Evolutionary conservation across 1,139 yeast genomes (phyloP), one percentile per base, ranked within the genome.

Genomic region (Yamadazyma trypodendri): DNA sequence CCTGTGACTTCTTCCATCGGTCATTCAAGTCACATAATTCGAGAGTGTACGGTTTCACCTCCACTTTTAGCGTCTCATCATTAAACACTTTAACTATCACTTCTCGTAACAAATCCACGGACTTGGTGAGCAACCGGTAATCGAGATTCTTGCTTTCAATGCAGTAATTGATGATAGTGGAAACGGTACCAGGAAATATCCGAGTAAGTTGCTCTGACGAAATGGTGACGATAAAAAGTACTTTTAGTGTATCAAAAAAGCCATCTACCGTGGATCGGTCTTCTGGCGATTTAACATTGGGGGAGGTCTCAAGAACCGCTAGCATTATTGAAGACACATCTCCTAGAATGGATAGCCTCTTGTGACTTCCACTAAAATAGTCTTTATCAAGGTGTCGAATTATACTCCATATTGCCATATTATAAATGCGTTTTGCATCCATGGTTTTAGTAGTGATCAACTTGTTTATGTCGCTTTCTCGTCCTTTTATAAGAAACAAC

Each of bases 151-250:
- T 55, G 0, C 62, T 45, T 4, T 39, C 28, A 0, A 60, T 44
- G 10, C 50, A 50, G 43, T 61, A 68, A 21, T 58, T 60, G 3
- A 68, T 51, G 17, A 66, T 37, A 25, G 61, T 51, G 3, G 75
- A 69, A 0, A 60, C 51, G 4, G 66, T 48, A 1, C 76, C 76
- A 1, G 77, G 77, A 15, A 70, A 52, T 3, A 70, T 61, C 32
- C 60, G 60, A 2, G 72, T 55, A n/a, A 64, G 37, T 33, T 65
- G 66, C 15, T 60, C 62, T 1, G 65, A 25, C 2, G 61, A 39
- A 5, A 68, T 53, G 17, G 48, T 41, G 7, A 40, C 40, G 16
- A 50, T 49, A 10, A 56, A 40, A 9, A 42, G 23, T 11, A 25
- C 29, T 13, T 45, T 38, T 17, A 63, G 40, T 0, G 55, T 38